Base-by-base conservation (phyloP, 176 grass and related monocot species). In the Thinopyrum elongatum region DNA sequence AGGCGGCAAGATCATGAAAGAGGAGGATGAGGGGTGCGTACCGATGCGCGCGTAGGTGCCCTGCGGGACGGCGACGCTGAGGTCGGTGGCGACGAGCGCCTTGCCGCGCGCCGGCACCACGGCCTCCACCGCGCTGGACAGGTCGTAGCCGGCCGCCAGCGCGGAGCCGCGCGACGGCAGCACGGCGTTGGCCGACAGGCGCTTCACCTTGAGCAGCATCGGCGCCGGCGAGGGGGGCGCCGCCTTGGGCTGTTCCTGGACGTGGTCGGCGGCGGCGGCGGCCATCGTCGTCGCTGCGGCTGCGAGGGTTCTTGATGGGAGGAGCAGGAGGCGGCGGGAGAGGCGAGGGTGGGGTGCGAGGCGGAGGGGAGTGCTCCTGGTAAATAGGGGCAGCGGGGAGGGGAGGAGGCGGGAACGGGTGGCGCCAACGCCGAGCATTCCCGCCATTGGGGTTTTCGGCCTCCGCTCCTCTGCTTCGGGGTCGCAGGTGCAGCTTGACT, bases 1-100 rank as follows among this genome's bases (percentile, higher is more conserved):
- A n/a, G 60, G 60, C 10, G 19, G 3, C 17, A 4, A 4, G 31
- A 69, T 2, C 28, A 10, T 11, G 8, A 11, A 76, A 27, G 23
- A 13, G 6, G 11, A 8, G 12, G 30, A 9, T 1, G 13, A 42
- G 3, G 46, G 2, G 12, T 33, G 87, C 80, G n/a, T 82, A 91
- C 92, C 92, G 16, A 94, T 83, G 61, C 89, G 89, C 46, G 38
- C 92, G 85, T 94, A 94, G 64, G 92, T 91, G 65, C 87, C 89
- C 13, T 82, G 31, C 9, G 92, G 92, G 26, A 94, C 84, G 41
- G 92, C 90, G 38, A 94, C 82, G 51, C 81, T 80, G 83, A 91
- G 68, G 72, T 91, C 89, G 7, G 87, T 91, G n/a, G 89, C 70
- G 65, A 91, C 42, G 0, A 94, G 89, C 15, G 92, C 89, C 57